A percentile compares a stretch with the other conserved stretches of the same genome.
These are phyloP conservation scores for Dysphania ambrosioides DNA, from an alignment of 148 eudicot genomes.

Conservation along the genomic window DNA sequence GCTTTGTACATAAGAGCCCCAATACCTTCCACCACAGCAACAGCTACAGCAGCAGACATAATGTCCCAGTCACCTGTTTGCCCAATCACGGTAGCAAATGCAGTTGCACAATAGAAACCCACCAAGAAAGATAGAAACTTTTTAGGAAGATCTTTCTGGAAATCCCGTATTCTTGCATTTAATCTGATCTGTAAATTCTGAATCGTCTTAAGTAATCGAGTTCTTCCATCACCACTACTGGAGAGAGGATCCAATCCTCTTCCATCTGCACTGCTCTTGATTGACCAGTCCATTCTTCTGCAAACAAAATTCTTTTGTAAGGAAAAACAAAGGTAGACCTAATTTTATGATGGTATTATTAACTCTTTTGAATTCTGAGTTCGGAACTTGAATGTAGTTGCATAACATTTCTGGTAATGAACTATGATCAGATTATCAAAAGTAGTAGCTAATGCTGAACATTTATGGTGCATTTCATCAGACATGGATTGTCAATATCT, in stretches of 20 bases:
- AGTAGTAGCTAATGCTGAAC: background rate
- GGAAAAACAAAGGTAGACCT: background rate
- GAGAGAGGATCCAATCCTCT: conserved; percentile 44
- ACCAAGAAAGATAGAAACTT: conserved; percentile 71
- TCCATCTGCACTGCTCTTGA: conserved; percentile 58
- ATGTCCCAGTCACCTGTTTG: conserved; percentile 99
- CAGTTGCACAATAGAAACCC: conserved; percentile 89
- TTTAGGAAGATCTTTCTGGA: conserved; percentile 51
- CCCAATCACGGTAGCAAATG: conserved; percentile 85
- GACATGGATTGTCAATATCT: background rate
- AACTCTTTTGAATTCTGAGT: too few species aligned
- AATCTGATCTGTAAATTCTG: conserved; percentile 41
- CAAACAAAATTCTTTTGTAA: conserved; percentile 13
- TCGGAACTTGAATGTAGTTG: too few species aligned
- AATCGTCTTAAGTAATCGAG: conserved; percentile 58
- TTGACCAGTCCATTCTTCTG: conserved; percentile 55
- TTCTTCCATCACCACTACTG: conserved; percentile 43
- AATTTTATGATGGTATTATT: background rate
- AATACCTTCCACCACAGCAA: conserved; percentile 79
- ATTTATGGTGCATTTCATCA: background rate
- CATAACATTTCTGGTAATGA: background rate
- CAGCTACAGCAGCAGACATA: conserved; percentile 77
- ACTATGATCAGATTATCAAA: background rate
- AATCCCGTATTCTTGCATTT: conserved; percentile 46
- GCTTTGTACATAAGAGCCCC: conserved; percentile 81